Conservation (phyloP, 257 asterid genomes). For the Solanum sparsipilum region DNA sequence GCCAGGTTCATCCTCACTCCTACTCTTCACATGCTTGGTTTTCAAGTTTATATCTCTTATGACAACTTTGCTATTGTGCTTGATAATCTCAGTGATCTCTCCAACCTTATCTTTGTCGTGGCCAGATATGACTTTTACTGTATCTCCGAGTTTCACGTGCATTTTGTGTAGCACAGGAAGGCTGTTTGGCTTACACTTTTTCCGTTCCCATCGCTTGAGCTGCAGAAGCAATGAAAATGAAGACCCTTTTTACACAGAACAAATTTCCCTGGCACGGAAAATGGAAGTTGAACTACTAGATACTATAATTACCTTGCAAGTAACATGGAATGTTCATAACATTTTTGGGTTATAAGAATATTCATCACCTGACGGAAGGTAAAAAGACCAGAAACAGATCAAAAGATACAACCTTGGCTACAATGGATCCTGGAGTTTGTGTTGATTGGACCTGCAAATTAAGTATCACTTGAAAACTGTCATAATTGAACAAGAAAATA, state of each 20-base stretch:
- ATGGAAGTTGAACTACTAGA: not conserved
- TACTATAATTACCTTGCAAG: not conserved
- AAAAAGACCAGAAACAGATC: not conserved
- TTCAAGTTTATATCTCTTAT: slow-evolving; percentile 76
- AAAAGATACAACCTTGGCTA: slow-evolving; percentile 46
- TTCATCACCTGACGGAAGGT: not conserved
- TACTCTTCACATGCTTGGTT: slow-evolving; percentile 86
- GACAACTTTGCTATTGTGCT: slow-evolving; percentile 63
- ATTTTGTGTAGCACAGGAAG: slow-evolving; percentile 72
- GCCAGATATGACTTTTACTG: slow-evolving; percentile 84
- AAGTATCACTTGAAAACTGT: slow-evolving; percentile 3
- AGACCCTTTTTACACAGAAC: not conserved
- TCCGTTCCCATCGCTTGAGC: slow-evolving; percentile 88
- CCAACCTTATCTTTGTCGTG: slow-evolving; percentile 73
- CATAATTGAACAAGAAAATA: not conserved
- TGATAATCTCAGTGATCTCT: slow-evolving; percentile 58
- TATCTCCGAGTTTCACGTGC: slow-evolving; percentile 89
- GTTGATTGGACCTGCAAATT: slow-evolving; percentile 48
- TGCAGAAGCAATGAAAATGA: slow-evolving; percentile 11
- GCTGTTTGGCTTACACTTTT: slow-evolving; percentile 91
- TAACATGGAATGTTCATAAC: not conserved
- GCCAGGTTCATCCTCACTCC: slow-evolving; percentile 68
- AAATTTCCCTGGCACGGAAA: not conserved
- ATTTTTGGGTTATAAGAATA: not conserved
- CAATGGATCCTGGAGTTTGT: slow-evolving; percentile 37